A percentile compares a stretch with the other conserved stretches of the same genome.
Conservation (phyloP, 768 basidiomycete species). For the Cubamyces sp. region DNA sequence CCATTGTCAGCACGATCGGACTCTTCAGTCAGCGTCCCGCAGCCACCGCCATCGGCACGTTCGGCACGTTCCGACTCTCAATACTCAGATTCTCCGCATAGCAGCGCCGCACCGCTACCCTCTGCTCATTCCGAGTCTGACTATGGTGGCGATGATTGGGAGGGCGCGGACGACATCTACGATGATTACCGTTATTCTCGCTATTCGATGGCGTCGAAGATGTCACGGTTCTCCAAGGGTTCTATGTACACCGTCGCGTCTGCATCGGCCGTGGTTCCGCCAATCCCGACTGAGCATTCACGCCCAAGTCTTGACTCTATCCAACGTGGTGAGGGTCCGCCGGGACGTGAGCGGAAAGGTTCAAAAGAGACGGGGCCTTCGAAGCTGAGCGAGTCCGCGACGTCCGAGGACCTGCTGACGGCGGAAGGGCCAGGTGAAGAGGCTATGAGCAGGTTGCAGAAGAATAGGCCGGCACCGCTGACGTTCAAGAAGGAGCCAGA, state of each 20-base stretch:
- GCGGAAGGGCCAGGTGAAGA: background rate
- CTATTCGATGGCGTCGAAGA: slow-evolving; percentile 51
- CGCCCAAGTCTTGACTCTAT: slow-evolving; percentile 29
- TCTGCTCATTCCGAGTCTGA: slow-evolving; percentile 32
- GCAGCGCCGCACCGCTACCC: slow-evolving; percentile 15
- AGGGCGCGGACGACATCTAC: slow-evolving; percentile 73
- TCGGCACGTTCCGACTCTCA: slow-evolving; percentile 19
- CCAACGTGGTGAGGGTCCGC: background rate
- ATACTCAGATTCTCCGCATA: slow-evolving; percentile 19
- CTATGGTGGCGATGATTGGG: slow-evolving; percentile 54
- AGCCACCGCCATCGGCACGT: slow-evolving; percentile 5
- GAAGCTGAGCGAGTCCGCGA: slow-evolving; percentile 8
- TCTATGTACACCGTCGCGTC: slow-evolving; percentile 36
- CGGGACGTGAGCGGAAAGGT: slow-evolving; percentile 4
- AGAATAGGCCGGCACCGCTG: slow-evolving; percentile 38
- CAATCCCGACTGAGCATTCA: slow-evolving; percentile 33
- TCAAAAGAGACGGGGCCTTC: slow-evolving; percentile 14
- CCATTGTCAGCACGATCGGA: slow-evolving; percentile 4
- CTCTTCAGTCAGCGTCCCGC: background rate
- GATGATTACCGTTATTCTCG: slow-evolving; percentile 80
- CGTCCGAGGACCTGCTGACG: background rate
- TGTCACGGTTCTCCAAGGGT: slow-evolving; percentile 42
- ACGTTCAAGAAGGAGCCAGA: slow-evolving; percentile 20
- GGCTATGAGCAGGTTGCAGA: slow-evolving; percentile 17
- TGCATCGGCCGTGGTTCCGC: slow-evolving; percentile 30